These are phyloP conservation scores for Arthrinium phaeospermum DNA, from an alignment of 2,329 filamentous ascomycete species.

Conservation along the genomic window DNA sequence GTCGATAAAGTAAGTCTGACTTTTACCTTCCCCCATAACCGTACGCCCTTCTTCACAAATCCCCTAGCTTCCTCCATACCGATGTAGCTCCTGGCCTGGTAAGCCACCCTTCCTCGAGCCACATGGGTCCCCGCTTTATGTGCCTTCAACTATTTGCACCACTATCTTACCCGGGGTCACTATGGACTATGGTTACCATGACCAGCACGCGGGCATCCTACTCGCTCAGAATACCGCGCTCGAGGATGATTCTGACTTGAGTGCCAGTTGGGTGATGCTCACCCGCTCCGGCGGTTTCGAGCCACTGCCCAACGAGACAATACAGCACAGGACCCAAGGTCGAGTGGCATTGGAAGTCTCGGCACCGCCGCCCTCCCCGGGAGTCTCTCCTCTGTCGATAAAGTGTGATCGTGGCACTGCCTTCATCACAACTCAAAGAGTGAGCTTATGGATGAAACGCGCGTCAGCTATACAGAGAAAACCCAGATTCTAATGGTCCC, in stretches of 20 bases:
- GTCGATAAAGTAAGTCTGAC: conserved; percentile 15
- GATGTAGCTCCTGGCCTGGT: conserved; percentile 15
- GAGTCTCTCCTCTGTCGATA: conserved; percentile 67
- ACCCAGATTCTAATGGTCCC: conserved; percentile 23
- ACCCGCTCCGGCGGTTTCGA: conserved; percentile 76
- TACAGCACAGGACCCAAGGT: conserved; percentile 79
- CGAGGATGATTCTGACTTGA: conserved; percentile 58
- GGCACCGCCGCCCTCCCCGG: conserved; percentile 69
- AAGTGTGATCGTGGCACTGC: conserved; percentile 77
- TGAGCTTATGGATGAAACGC: conserved; percentile 49
- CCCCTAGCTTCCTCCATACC: conserved; percentile 12
- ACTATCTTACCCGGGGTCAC: conserved; percentile 18
- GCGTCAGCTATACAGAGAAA: conserved; percentile 25
- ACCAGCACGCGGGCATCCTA: conserved; percentile 48
- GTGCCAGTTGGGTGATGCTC: conserved; percentile 87
- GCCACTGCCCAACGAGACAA: conserved; percentile 82
- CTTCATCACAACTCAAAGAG: conserved; percentile 85
- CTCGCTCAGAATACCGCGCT: conserved; percentile 46
- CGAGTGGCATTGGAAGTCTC: conserved; percentile 79
- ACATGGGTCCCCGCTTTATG: conserved; percentile 18
- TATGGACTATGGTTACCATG: conserved; percentile 47
- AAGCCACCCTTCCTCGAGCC: conserved; percentile 17
- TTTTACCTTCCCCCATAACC: conserved; percentile 9
- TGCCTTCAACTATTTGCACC: conserved; percentile 16
- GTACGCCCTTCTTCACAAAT: conserved; percentile 9